Conservation (phyloP, 2,329 filamentous ascomycete species). For the Zalaria sp. region DNA sequence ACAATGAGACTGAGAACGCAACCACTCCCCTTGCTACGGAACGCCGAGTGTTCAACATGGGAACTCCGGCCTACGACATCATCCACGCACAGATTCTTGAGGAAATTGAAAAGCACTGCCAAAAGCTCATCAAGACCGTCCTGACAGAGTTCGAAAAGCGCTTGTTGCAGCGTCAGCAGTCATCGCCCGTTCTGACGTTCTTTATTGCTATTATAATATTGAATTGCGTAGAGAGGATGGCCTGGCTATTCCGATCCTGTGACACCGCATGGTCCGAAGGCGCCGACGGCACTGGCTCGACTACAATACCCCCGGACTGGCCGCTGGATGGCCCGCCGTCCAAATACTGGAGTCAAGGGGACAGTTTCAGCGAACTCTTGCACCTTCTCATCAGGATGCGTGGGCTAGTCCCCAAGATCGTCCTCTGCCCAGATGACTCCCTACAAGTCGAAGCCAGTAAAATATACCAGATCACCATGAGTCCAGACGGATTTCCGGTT, state of each 20-base stretch:
- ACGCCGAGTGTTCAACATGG: neutral
- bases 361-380: constrained; percentile 43
- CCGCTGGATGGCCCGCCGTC: constrained; percentile 38
- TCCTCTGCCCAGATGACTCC: constrained; percentile 18
- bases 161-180: constrained; percentile 43
- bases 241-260: constrained; percentile 34
- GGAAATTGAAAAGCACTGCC: constrained; percentile 40
- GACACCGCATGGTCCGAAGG: neutral
- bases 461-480: constrained; percentile 1
- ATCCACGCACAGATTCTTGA: constrained; percentile 41
- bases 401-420: constrained; percentile 27
- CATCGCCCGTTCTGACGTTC: constrained; percentile 44
- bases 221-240: constrained; percentile 45
- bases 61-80: constrained; percentile 23
- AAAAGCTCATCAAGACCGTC: constrained; percentile 36
- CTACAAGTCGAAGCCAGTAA: constrained; percentile 12
- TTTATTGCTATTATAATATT: constrained; percentile 44
- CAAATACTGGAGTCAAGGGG: constrained; percentile 40
- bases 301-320: constrained; percentile 22
- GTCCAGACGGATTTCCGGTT: neutral
- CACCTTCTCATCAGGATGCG: constrained; percentile 46
- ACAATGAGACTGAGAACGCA: too few relatives aligned
- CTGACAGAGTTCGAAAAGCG: constrained; percentile 47
- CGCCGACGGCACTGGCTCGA: neutral
- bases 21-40: neutral